These are phyloP conservation scores for Pigoraptor vietnamica DNA, from an alignment of 78 protist genomes.

Conservation along the genomic window DNA sequence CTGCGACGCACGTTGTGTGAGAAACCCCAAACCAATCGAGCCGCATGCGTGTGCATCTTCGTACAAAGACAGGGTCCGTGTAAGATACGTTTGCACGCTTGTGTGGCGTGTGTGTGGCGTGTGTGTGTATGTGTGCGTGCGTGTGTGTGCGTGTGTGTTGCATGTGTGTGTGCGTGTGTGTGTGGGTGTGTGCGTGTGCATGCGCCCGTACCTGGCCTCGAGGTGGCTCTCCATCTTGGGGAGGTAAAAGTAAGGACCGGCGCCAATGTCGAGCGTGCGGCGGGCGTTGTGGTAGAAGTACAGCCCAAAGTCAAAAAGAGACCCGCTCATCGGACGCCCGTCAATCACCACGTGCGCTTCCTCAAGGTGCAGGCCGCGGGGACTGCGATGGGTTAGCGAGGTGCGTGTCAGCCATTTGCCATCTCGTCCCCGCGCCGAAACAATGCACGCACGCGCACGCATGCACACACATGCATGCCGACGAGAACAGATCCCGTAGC, in stretches of 20 bases:
- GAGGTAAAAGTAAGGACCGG: conserved; percentile 59
- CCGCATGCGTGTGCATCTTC: too few species aligned
- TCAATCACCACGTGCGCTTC: conserved; percentile 59
- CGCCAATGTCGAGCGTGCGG: conserved; percentile 5
- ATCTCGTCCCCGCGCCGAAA: too few species aligned
- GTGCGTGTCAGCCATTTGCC: background rate
- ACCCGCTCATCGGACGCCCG: conserved; percentile 54
- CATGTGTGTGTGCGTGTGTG: too few species aligned
- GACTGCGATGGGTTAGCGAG: background rate
- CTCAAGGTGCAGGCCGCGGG: background rate
- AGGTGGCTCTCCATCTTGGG: conserved; percentile 70
- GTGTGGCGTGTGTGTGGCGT: too few species aligned
- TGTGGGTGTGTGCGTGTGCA: too few species aligned
- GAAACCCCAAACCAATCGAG: too few species aligned
- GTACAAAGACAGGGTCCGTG: too few species aligned
- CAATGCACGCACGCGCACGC: background rate
- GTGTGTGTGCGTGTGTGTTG: too few species aligned
- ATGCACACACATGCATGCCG: background rate
- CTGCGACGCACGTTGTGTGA: too few species aligned
- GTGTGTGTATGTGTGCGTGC: too few species aligned
- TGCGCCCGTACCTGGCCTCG: conserved; percentile 50
- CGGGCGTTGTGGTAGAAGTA: conserved; percentile 53
- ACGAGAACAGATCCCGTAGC: background rate
- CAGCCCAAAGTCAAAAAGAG: conserved; percentile 68
- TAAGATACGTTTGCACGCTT: too few species aligned